phyloP scores from a whole-genome alignment of 2,329 filamentous ascomycete genomes.

The Fusarium euwallaceae region DNA sequence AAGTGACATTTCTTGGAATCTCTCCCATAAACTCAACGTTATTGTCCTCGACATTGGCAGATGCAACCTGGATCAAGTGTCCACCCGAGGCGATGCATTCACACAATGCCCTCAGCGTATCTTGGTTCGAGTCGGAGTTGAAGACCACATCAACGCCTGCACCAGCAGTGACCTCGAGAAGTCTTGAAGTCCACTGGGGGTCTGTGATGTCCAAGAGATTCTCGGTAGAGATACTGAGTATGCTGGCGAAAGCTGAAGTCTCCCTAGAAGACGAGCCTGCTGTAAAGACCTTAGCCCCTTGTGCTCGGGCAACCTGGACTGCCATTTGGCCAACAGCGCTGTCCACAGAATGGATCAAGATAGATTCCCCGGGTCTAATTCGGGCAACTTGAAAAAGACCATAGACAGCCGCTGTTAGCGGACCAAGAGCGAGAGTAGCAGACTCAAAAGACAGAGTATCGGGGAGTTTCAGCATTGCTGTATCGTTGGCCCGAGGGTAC shows the following conservation, averaged over 20 bases:
- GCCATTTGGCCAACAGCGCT: neutral
- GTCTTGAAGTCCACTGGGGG: neutral
- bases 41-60: neutral
- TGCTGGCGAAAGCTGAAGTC: neutral
- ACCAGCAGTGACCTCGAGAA: neutral
- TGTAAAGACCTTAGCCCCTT: neutral
- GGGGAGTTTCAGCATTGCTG: neutral
- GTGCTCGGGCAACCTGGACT: neutral
- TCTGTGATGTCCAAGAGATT: neutral
- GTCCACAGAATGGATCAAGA: neutral
- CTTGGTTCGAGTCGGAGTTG: neutral
- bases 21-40: neutral
- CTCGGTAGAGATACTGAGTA: accelerated
- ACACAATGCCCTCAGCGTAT: neutral
- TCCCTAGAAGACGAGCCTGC: neutral
- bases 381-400: neutral
- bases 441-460: neutral
- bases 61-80: neutral
- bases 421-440: neutral
- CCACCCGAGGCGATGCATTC: neutral
- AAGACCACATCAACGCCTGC: neutral
- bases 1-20: neutral
- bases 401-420: neutral
- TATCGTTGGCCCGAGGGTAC: neutral
- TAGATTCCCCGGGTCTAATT: neutral